Evolutionary conservation across 257 asterid genomes (phyloP).

Genomic region (Echium plantagineum): DNA sequence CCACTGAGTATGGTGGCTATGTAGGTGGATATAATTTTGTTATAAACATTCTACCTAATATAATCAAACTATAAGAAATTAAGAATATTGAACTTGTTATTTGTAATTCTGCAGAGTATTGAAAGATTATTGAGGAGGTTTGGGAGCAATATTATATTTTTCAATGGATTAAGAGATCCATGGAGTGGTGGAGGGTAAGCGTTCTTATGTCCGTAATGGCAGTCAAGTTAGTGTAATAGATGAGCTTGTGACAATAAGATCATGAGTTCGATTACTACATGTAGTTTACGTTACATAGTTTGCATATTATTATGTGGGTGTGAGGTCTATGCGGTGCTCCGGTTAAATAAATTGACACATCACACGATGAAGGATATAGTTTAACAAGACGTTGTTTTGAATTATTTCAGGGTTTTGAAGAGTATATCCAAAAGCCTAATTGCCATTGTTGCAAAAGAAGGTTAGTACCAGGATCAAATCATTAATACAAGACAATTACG

Average conservation of each 20-base stretch:
- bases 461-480: conserved; percentile 14
- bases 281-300: no score
- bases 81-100: neutral
- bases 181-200: conserved; percentile 94
- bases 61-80: no score
- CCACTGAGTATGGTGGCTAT: conserved; percentile 67
- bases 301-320: no score
- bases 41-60: no score
- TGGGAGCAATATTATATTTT: conserved; percentile 85
- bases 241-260: no score
- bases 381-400: neutral
- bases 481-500: no score
- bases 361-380: no score
- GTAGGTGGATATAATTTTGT: conserved; percentile 24
- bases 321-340: no score
- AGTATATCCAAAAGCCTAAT: conserved; percentile 54
- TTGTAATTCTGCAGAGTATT: conserved; percentile 34
- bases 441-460: conserved; percentile 63
- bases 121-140: conserved; percentile 41
- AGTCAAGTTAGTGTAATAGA: no score
- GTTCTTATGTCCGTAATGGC: no score
- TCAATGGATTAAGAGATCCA: conserved; percentile 82
- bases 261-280: no score
- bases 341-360: no score
- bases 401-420: conserved; percentile 54